phyloP scores from a whole-genome alignment of 257 asterid species.

The Galeopsis tetrahit region DNA sequence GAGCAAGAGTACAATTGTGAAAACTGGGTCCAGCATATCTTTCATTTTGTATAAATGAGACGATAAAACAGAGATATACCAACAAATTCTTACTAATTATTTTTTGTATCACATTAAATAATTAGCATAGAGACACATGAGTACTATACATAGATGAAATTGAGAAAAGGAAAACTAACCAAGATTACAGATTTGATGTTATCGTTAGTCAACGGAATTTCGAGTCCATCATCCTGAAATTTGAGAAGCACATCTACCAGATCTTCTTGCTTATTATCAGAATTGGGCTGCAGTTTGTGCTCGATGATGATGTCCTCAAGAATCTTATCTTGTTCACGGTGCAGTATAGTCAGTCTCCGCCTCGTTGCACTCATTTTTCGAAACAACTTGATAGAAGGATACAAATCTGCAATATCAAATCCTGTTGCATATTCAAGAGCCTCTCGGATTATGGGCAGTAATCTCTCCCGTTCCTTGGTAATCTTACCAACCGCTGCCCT shows the following conservation, averaged over 20 bases:
- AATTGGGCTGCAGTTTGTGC: not conserved
- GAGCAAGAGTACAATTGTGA: too few species aligned
- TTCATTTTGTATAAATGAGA: too few species aligned
- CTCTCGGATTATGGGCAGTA: slow-evolving; percentile 10
- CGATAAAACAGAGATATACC: too few species aligned
- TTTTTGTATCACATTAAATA: too few species aligned
- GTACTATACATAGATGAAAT: too few species aligned
- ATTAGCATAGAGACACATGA: too few species aligned
- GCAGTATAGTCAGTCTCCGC: slow-evolving; percentile 30
- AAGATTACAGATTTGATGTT: slow-evolving; percentile 29
- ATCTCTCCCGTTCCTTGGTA: slow-evolving; percentile 18
- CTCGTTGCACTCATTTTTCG: slow-evolving; percentile 37
- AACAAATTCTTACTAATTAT: too few species aligned
- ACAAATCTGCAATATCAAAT: slow-evolving; percentile 31
- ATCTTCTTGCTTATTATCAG: slow-evolving; percentile 26
- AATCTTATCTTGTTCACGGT: slow-evolving; percentile 31
- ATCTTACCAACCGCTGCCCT: slow-evolving; percentile 41
- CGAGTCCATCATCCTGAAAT: slow-evolving; percentile 19
- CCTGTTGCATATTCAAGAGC: slow-evolving; percentile 25
- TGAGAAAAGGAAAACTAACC: slow-evolving; percentile 3
- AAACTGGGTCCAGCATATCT: too few species aligned
- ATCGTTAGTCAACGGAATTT: slow-evolving; percentile 18
- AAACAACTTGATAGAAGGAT: slow-evolving; percentile 38
- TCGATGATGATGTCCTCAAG: slow-evolving; percentile 40
- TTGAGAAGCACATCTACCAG: slow-evolving; percentile 39